These are phyloP conservation scores for Breviolum minutum DNA, from an alignment of 73 alveolate species.

Conservation along the genomic window DNA sequence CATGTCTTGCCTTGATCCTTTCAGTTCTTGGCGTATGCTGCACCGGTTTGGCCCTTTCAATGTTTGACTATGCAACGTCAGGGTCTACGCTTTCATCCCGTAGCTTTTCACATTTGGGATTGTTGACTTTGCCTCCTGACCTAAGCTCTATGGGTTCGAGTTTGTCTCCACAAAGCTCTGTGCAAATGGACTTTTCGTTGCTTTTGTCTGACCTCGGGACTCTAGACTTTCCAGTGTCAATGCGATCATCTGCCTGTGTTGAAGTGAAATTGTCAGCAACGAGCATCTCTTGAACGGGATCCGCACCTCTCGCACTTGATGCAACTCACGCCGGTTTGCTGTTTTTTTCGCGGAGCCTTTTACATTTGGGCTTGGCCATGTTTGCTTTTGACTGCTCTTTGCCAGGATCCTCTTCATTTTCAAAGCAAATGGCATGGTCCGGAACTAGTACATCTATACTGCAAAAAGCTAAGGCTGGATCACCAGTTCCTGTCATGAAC, in stretches of 20 bases:
- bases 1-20: neutral
- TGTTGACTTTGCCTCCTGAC: neutral
- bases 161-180: neutral
- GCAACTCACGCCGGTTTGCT: neutral
- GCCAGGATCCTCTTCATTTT: neutral
- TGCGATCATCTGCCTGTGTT: neutral
- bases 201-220: neutral
- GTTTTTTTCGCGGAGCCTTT: neutral
- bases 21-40: neutral
- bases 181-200: neutral
- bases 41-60: neutral
- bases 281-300: neutral
- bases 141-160: neutral
- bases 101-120: constrained; percentile 15
- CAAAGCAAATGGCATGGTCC: neutral
- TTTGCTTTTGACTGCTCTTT: neutral
- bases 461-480: neutral
- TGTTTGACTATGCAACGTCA: neutral
- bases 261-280: neutral
- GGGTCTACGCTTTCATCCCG: neutral
- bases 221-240: neutral
- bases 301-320: neutral
- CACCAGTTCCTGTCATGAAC: neutral
- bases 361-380: neutral
- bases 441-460: neutral